Evolutionary conservation across 805 yeast species (phyloP), one percentile per base, ranked within the genome.

Genomic region (Teunomyces kruisii): DNA sequence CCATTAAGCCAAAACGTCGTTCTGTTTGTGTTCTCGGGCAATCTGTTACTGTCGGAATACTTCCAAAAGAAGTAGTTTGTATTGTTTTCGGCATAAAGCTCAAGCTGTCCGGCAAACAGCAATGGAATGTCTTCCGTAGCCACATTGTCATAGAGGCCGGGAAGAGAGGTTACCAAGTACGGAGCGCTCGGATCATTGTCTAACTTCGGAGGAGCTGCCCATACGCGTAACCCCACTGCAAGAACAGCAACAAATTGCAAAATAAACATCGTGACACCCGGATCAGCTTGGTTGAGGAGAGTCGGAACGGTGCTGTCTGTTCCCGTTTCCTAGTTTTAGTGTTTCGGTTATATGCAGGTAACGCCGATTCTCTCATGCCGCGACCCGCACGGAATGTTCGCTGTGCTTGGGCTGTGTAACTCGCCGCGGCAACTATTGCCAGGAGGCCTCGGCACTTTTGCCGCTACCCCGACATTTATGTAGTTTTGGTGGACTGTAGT

Each of bases 1-100:
- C 99, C 99, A 62, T 94, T 94, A 16, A 94, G 74, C 98, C 99
- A 94, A 44, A 94, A 75, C 7, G 86, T 75, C 16, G 86, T 73
- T 50, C 74, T 75, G 52, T 74, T 68, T 32, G 55, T 53, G 17
- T 72, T 62, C 32, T 59, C 65, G 0, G 62, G 62, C 9, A 55
- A 44, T 41, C 63, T 61, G 29, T 61, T 44, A 9, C 47, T 44
- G 49, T 72, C 75, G n/a, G 46, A 67, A 44, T 83, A 84, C 56
- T 79, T 80, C 96, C 96, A 88, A 60, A 88, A 90, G 58, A 86
- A 90, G 56, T 87, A 75, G 54, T 78, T 74, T 26, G 84, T 81
- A 32, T 76, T 66, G 49, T 75, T 74, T 32, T 74, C 79, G 2
- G 75, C 67, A 47, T 75, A 75, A 14, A 84, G 64, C 46, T 81